These are phyloP conservation scores for Quercus berberidifolia DNA, from an alignment of 306 rosid genomes.

Conservation along the genomic window DNA sequence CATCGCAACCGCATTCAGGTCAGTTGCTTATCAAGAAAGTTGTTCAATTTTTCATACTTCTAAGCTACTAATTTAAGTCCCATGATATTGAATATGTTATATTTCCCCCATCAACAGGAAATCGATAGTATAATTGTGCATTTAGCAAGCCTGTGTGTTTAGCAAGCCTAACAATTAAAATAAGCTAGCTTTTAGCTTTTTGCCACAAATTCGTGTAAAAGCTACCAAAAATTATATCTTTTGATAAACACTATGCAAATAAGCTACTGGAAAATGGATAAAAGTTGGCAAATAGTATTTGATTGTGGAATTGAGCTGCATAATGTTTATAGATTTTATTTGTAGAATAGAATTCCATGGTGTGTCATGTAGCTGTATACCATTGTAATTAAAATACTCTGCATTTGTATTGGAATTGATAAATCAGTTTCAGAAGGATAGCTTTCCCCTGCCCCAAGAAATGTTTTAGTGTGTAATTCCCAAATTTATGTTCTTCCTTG, in stretches of 20 bases:
- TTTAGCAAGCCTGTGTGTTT: too few relatives aligned
- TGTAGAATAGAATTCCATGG: neutral
- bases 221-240: too few relatives aligned
- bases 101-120: neutral
- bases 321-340: neutral
- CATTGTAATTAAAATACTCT: neutral
- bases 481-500: neutral
- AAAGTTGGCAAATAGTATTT: neutral
- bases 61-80: neutral
- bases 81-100: neutral
- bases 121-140: neutral
- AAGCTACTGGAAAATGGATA: too few relatives aligned
- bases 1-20: constrained; percentile 99
- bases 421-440: neutral
- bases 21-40: constrained; percentile 28
- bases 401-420: neutral
- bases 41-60: neutral
- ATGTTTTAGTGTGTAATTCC: neutral
- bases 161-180: too few relatives aligned
- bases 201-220: too few relatives aligned
- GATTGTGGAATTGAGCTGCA: neutral
- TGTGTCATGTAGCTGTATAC: neutral
- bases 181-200: too few relatives aligned
- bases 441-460: neutral
- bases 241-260: too few relatives aligned